phyloP scores from a whole-genome alignment of 352 stramenopile species.

The Phytophthora agathidicida region DNA sequence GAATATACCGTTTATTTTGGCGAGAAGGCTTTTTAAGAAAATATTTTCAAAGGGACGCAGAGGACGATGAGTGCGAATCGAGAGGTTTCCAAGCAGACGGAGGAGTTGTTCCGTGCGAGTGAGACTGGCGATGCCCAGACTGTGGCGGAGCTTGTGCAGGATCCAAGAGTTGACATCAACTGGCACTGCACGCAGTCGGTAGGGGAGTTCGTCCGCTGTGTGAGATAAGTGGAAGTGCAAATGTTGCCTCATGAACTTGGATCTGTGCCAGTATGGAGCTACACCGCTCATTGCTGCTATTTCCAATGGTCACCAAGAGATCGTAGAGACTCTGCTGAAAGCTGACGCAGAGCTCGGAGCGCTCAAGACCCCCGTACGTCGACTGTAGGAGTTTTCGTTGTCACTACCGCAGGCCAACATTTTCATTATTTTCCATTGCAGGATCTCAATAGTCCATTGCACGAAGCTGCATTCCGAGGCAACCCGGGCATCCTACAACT shows the following conservation, averaged over 20 bases:
- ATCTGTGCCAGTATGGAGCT: constrained; percentile 63
- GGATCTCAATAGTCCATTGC: constrained; percentile 78
- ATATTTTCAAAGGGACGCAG: background rate
- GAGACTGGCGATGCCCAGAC: constrained; percentile 53
- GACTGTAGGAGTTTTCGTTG: background rate
- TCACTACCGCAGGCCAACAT: too few species aligned
- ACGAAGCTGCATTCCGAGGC: constrained; percentile 67
- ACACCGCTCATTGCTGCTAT: constrained; percentile 77
- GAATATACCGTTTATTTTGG: too few species aligned
- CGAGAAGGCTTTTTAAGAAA: too few species aligned
- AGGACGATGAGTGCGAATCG: constrained; percentile 71
- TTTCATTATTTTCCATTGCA: too few species aligned
- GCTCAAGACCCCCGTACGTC: constrained; percentile 72
- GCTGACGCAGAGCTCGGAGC: constrained; percentile 64
- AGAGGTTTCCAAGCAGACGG: constrained; percentile 58
- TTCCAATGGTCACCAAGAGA: constrained; percentile 56
- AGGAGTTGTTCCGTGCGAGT: constrained; percentile 64
- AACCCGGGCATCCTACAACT: constrained; percentile 55
- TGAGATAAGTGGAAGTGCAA: too few species aligned
- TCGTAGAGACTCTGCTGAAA: constrained; percentile 62
- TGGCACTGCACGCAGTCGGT: constrained; percentile 77
- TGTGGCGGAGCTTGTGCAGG: constrained; percentile 49
- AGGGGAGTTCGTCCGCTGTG: background rate
- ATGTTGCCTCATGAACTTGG: too few species aligned
- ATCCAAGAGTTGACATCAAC: constrained; percentile 65